Percentiles rank a stretch among this genome's conserved stretches.
Evolutionary conservation across 106 monocot genomes (phyloP).

Genomic region (Triglochin maritima): DNA sequence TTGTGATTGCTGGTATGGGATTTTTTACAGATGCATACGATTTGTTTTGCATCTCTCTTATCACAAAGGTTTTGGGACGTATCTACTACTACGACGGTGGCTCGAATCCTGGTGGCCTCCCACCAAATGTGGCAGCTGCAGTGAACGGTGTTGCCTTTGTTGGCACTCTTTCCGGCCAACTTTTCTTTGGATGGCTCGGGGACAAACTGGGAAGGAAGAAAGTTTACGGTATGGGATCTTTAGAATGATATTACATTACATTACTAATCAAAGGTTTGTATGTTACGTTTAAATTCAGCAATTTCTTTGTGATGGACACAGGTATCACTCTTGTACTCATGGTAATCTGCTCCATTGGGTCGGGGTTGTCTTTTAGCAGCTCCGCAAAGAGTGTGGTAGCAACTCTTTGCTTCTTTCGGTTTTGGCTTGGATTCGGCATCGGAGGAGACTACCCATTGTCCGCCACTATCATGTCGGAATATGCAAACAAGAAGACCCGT

Average conservation of each 20-base stretch:
- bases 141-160: no score
- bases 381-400: slow-evolving; percentile 10
- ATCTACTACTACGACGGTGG: slow-evolving; percentile 38
- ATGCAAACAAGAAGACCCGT: slow-evolving; percentile 33
- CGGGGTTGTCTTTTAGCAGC: background rate
- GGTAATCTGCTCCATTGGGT: slow-evolving; percentile 3
- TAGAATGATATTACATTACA: no score
- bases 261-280: no score
- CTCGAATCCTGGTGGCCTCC: no score
- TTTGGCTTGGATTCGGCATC: no score
- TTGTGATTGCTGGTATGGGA: slow-evolving; percentile 77
- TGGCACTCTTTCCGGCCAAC: no score
- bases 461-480: slow-evolving; percentile 52
- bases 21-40: slow-evolving; percentile 90
- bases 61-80: slow-evolving; percentile 76
- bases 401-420: slow-evolving; percentile 48
- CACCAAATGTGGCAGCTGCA: no score
- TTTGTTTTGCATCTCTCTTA: slow-evolving; percentile 67
- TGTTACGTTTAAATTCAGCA: no score
- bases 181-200: no score
- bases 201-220: slow-evolving; percentile 9
- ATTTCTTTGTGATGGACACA: no score
- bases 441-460: slow-evolving; percentile 45
- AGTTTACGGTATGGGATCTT: no score
- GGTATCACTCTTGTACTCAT: slow-evolving; percentile 1